These are phyloP conservation scores for Citrullus mucosospermus DNA, from an alignment of 306 rosid genomes.

Conservation along the genomic window DNA sequence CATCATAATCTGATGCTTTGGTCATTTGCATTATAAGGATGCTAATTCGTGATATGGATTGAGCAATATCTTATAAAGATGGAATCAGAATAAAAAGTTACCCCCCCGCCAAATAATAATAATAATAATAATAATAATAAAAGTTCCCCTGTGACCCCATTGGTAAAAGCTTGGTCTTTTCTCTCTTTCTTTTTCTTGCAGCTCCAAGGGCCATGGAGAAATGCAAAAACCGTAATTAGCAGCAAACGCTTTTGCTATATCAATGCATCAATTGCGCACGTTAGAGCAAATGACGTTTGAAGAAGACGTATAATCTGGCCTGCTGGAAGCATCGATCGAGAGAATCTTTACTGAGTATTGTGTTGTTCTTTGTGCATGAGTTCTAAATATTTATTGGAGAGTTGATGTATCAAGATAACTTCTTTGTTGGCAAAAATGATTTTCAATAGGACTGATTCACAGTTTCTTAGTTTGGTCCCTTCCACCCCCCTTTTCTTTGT, in stretches of 20 bases:
- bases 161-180: neutral
- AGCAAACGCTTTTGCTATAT: neutral
- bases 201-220: constrained; percentile 92
- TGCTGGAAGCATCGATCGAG: neutral
- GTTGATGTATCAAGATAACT: constrained; percentile 10
- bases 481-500: neutral
- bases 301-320: neutral
- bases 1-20: constrained; percentile 4
- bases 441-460: neutral
- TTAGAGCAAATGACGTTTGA: constrained; percentile 11
- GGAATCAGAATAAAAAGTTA: constrained; percentile 6
- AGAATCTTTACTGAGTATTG: constrained; percentile 1
- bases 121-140: too few relatives aligned
- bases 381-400: neutral
- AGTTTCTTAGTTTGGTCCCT: constrained; percentile 15
- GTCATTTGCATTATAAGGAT: neutral
- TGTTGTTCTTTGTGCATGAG: neutral
- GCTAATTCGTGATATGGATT: constrained; percentile 1
- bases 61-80: neutral
- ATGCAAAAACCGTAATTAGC: constrained; percentile 48
- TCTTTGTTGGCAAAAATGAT: neutral
- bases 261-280: constrained; percentile 18
- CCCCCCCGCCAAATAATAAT: neutral
- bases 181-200: constrained; percentile 23
- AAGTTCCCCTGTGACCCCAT: neutral